Base-by-base conservation (phyloP, 192 early-diverging fungal genomes). In the Glomus cerebriforme region DNA sequence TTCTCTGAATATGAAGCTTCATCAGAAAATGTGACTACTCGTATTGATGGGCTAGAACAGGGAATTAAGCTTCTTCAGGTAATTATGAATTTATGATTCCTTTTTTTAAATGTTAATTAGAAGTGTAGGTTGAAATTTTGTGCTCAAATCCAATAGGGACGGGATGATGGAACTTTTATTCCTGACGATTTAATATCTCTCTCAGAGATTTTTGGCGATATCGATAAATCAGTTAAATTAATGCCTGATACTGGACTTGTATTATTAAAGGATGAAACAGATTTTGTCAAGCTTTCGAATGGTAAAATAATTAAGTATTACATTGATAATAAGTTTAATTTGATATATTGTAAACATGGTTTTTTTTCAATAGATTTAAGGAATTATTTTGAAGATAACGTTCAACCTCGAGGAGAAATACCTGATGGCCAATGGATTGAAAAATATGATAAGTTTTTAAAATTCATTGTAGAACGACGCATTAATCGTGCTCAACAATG, bases 401-500 rank as follows among this genome's bases (percentile, higher is more conserved):
- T 68, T 7, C 45, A 45, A 27, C 8, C 4, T 54, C 70, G 66
- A 34, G 71, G 58, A 29, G 19, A 24, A 17, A 59, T 59, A 34
- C 58, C 73, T 29, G 79, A 80, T 47, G 43, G 63, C 27, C 15
- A 66, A 49, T 80, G 79, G 79, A 47, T 75, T 10, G 60, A 59
- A 17, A 26, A 65, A 26, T 75, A 58, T 12, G 54, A 68, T 4
- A 64, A 60, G 19, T 66, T 80, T 73, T 43, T 75, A 32, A 80
- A 75, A 58, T 37, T 63, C 12, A 73, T 73, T n/a, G 45, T 80
- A 29, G 29, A 73, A n/a, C 3, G 79, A 1, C 70, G 79, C 8
- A 64, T 73, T 19, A 32, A 54, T 9, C 75, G 79, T 22, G 79
- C 43, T 13, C 45, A 63, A n/a, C 39, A 80, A 75, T 80, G 79